Base-by-base conservation (phyloP, 345 rosid species). In the Citrus australasica region DNA sequence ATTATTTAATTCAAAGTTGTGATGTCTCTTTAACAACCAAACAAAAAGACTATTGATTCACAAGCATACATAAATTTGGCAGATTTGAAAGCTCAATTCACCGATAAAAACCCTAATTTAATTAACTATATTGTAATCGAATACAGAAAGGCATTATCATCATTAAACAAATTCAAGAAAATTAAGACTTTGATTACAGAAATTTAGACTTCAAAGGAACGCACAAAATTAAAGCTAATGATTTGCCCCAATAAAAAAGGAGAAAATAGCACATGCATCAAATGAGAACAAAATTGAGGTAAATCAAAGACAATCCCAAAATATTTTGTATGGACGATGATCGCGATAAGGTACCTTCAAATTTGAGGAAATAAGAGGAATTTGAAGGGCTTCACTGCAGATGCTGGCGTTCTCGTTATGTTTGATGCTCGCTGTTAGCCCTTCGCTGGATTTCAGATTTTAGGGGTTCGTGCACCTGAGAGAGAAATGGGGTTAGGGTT, bases 311-410 rank as follows among this genome's bases (percentile, higher is more conserved):
- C 71, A 71, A 78, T 27, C 21, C 77, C 6, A 51, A 58, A 37
- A 24, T 40, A 79, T 17, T 6, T 30, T 30, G 25, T 35, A 38
- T 38, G 9, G 55, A 70, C 17, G 6, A 59, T 13, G 78, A 78
- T 42, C 22, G 72, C 22, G 63, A 74, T 51, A 73, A 40, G 51
- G 51, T n/a, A 75, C 79, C 84, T 78, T 74, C 40, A 75, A 67
- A 78, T 84, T 76, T 55, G 79, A 77, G 82, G 80, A 78, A 66
- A 66, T 71, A 69, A 63, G 59, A 75, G 40, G 56, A 56, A 27
- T 72, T 22, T 32, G 58, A 37, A 73, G 60, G n/a, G 67, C 35
- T 68, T 74, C 75, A 79, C 69, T 46, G 13, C 60, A 17, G 22
- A 9, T 28, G 67, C 38, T 30, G 38, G 9, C 2, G 21, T 5